Base-by-base conservation (phyloP, 2,329 filamentous ascomycete genomes). In the Fusarium goolgardi region DNA sequence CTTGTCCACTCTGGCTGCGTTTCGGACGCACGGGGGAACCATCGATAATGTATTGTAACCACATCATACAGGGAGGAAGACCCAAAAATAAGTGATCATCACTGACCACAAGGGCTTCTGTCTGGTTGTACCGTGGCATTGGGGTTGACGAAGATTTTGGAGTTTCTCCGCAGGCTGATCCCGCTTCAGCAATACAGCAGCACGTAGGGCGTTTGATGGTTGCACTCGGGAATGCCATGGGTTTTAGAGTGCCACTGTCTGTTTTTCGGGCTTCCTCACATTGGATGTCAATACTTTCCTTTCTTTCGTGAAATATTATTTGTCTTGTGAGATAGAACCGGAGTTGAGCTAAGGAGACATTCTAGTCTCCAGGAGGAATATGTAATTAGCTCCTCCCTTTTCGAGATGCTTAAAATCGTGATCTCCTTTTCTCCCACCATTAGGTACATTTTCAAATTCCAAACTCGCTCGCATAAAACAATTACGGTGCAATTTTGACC, bases 371-470 rank as follows among this genome's bases (percentile, higher is more conserved):
- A n/a, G 23, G 9, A n/a, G 32, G 9, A 43, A 55, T 21, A 18
- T 5, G 18, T 23, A 31, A 10, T n/a, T 46, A 32, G 32, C 25
- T 31, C 21, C 32, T 27, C 25, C 21, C 27, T 27, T 23, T 29
- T n/a, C 13, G 20, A 50, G 39, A 29, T 21, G 34, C 47, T 59
- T 25, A 16, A 50, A 35, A 20, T 23, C 20, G 23, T 31, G 23
- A 16, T 40, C 23, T 25, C 39, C 55, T 41, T 47, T 16, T 29
- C 41, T 20, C 49, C 20, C 49, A 23, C 32, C 35, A 71, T 67
- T 72, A 71, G 41, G 21, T 49, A 49, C 41, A 62, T 69, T 72
- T 65, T 63, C 53, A 47, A 65, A 71, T 62, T 43, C 41, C 55
- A 63, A 54, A 56, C 32, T 61, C 59, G 55, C 47, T 64, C 21